phyloP scores from a whole-genome alignment of 305 asterid species.

The Stenogyne calaminthoides region DNA sequence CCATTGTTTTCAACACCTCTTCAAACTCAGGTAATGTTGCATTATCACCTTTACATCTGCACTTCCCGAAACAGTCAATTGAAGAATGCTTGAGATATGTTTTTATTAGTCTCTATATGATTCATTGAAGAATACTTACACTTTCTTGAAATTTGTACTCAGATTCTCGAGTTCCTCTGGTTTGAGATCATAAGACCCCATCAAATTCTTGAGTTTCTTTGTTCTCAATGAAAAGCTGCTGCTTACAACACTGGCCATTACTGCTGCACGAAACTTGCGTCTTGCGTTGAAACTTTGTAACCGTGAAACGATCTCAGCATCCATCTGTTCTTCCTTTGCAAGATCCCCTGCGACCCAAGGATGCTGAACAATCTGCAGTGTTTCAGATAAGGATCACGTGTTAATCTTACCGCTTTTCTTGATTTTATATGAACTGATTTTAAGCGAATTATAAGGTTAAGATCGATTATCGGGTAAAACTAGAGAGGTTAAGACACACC shows the following conservation, averaged over 20 bases:
- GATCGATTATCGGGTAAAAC: not conserved
- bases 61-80: not conserved
- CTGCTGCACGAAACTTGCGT: constrained; percentile 86
- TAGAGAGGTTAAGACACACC: constrained; percentile 40
- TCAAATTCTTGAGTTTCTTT: constrained; percentile 66
- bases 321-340: constrained; percentile 82
- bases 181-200: constrained; percentile 81
- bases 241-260: constrained; percentile 82
- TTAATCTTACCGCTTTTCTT: not conserved
- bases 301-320: constrained; percentile 73
- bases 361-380: constrained; percentile 59
- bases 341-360: constrained; percentile 82
- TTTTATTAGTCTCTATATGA: not conserved
- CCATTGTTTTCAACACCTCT: constrained; percentile 79
- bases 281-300: constrained; percentile 73
- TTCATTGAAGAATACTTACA: constrained; percentile 53
- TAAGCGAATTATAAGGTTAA: no score
- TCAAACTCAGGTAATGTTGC: constrained; percentile 70
- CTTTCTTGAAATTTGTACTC: constrained; percentile 61
- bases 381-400: not conserved
- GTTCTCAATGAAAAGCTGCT: constrained; percentile 70
- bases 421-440: not conserved
- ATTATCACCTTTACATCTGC: constrained; percentile 70
- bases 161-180: constrained; percentile 76
- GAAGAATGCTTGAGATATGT: not conserved